Conservation (phyloP, 169 alveolate genomes). For the Plasmodium sp. region DNA sequence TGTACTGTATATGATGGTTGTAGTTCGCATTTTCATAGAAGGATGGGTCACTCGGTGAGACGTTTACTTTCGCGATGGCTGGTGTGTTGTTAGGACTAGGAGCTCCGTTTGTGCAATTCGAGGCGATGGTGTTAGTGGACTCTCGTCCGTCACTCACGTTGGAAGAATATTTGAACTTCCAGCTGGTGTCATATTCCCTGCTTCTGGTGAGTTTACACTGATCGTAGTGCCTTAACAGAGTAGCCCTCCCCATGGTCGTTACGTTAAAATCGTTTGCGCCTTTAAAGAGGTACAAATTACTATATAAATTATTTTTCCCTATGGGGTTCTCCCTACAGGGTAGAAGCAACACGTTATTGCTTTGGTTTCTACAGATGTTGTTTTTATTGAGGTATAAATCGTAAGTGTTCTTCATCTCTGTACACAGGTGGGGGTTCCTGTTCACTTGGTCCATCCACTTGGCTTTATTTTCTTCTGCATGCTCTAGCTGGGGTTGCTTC, state of each 20-base stretch:
- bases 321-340: not conserved
- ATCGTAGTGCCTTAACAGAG: not conserved
- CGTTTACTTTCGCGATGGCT: not conserved
- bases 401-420: not conserved
- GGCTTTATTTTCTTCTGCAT: not conserved
- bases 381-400: not conserved
- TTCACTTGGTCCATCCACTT: not conserved
- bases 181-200: not conserved
- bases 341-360: not conserved
- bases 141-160: not conserved
- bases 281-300: not conserved
- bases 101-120: not conserved
- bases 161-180: not conserved
- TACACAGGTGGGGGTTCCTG: not conserved
- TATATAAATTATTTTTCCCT: not conserved
- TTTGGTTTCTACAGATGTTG: not conserved
- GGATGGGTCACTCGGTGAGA: not conserved
- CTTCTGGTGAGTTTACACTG: not conserved
- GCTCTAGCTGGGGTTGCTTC: not conserved
- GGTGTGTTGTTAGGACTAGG: not conserved
- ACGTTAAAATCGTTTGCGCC: not conserved
- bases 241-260: not conserved
- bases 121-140: not conserved
- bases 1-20: not conserved
- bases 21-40: not conserved